A percentile compares a stretch with the other conserved stretches of the same genome.
These are phyloP conservation scores for Jimgerdemannia lactiflua DNA, from an alignment of 192 early-diverging fungal species.

Conservation along the genomic window DNA sequence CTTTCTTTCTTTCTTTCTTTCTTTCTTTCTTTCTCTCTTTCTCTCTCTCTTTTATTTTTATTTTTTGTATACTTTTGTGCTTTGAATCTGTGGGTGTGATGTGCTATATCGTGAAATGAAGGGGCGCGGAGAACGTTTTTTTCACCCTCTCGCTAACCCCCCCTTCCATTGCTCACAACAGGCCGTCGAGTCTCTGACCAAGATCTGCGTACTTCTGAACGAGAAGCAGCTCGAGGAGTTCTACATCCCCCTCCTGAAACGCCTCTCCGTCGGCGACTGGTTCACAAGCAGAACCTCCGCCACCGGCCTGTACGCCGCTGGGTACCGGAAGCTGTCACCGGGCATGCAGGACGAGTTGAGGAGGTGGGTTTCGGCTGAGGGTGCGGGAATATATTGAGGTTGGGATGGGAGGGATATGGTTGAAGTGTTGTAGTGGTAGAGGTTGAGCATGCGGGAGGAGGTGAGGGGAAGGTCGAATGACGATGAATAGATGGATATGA, in stretches of 20 bases:
- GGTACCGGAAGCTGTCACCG: conserved; percentile 69
- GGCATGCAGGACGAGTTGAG: conserved; percentile 85
- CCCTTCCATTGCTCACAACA: conserved; percentile 29
- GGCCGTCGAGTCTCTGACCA: conserved; percentile 94
- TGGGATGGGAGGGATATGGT: too few species aligned
- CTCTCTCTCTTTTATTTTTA: background rate
- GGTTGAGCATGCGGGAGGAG: background rate
- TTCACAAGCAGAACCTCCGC: conserved; percentile 96
- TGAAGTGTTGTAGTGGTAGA: background rate
- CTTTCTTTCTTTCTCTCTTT: conserved; percentile 3
- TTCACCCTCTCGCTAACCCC: background rate
- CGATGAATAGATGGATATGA: too few species aligned
- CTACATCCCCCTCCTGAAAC: conserved; percentile 89
- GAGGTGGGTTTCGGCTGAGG: conserved; percentile 35
- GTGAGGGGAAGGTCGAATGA: too few species aligned
- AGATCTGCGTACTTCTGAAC: conserved; percentile 72
- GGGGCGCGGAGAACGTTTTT: background rate
- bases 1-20: too few species aligned
- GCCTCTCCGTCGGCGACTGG: conserved; percentile 94
- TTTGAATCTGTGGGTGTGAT: background rate
- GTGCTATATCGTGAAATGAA: conserved; percentile 10
- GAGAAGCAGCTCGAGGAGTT: conserved; percentile 84
- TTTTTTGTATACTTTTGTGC: background rate
- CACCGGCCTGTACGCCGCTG: conserved; percentile 88
- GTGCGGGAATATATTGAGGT: too few species aligned